A percentile compares a stretch with the other conserved stretches of the same genome.
phyloP scores from a whole-genome alignment of 345 rosid species.

The Cochlearia excelsa region DNA sequence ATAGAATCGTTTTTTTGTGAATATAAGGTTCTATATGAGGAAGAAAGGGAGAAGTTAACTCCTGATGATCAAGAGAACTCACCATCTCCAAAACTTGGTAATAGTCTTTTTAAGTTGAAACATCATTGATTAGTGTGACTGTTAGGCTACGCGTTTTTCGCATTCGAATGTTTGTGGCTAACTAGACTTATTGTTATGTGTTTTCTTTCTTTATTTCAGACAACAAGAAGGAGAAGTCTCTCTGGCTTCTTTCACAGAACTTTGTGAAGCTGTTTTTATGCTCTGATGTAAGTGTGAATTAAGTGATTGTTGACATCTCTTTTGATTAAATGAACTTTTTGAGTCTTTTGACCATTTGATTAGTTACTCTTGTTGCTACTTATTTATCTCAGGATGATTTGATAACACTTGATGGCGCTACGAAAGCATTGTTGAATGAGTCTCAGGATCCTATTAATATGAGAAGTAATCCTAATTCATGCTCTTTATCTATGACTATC shows the following conservation, averaged over 20 bases:
- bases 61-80: constrained; percentile 50
- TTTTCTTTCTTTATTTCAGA: constrained; percentile 31
- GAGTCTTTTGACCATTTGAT: not conserved
- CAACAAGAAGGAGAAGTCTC: constrained; percentile 61
- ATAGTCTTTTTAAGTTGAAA: constrained; percentile 7
- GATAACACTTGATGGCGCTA: constrained; percentile 68
- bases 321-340: not conserved
- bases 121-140: constrained; percentile 3
- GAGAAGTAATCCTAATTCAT: constrained; percentile 51
- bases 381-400: constrained; percentile 44
- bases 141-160: constrained; percentile 1
- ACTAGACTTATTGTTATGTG: not conserved
- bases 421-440: constrained; percentile 58
- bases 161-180: constrained; percentile 14
- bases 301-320: not conserved
- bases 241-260: constrained; percentile 68
- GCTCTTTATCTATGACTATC: constrained; percentile 5
- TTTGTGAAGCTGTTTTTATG: constrained; percentile 82
- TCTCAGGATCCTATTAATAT: constrained; percentile 48
- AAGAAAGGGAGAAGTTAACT: constrained; percentile 38
- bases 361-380: constrained; percentile 14
- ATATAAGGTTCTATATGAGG: constrained; percentile 42
- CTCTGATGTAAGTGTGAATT: constrained; percentile 52
- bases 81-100: constrained; percentile 56
- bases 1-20: not conserved